Evolutionary conservation across 2,329 filamentous ascomycete genomes (phyloP).

Genomic region (Chaetoscypha palmicola): DNA sequence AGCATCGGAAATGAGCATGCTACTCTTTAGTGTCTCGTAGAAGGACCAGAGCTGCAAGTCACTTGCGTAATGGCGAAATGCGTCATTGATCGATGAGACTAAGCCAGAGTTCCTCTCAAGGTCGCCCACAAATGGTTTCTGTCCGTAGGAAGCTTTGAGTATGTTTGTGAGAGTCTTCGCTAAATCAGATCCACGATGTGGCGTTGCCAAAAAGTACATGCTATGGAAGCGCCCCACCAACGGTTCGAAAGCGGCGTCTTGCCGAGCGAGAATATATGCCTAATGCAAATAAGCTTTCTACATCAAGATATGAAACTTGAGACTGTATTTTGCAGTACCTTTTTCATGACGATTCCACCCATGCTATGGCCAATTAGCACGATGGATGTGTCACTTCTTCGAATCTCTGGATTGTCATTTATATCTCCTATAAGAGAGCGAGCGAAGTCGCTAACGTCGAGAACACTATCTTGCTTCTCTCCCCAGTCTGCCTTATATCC

Average conservation of each 20-base stretch:
- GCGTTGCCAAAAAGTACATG: conserved; percentile 34
- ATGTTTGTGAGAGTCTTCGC: conserved; percentile 12
- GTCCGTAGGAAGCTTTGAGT: conserved; percentile 5
- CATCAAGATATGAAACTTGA: background rate
- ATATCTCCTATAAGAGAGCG: conserved; percentile 28
- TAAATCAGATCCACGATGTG: conserved; percentile 24
- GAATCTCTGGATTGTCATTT: conserved; percentile 1
- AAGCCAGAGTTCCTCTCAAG: conserved; percentile 30
- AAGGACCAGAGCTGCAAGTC: conserved; percentile 36
- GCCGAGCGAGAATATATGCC: conserved; percentile 20
- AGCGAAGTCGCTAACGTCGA: conserved; percentile 30
- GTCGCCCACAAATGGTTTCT: conserved; percentile 24
- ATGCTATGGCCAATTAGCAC: conserved; percentile 42
- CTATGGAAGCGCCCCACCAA: conserved; percentile 22
- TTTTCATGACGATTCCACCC: conserved; percentile 33
- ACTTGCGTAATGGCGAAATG: conserved; percentile 28
- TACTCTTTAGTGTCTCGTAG: conserved; percentile 36
- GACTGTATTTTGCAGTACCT: conserved; percentile 5
- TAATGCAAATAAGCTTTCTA: conserved; percentile 16
- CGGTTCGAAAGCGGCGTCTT: conserved; percentile 7
- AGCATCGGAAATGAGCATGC: conserved; percentile 20
- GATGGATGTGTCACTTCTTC: no score
- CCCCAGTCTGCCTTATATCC: conserved; percentile 33
- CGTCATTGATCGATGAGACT: conserved; percentile 29
- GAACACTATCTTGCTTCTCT: conserved; percentile 6